These are phyloP conservation scores for Epichloe typhina DNA, from an alignment of 2,329 filamentous ascomycete species.

Conservation along the genomic window DNA sequence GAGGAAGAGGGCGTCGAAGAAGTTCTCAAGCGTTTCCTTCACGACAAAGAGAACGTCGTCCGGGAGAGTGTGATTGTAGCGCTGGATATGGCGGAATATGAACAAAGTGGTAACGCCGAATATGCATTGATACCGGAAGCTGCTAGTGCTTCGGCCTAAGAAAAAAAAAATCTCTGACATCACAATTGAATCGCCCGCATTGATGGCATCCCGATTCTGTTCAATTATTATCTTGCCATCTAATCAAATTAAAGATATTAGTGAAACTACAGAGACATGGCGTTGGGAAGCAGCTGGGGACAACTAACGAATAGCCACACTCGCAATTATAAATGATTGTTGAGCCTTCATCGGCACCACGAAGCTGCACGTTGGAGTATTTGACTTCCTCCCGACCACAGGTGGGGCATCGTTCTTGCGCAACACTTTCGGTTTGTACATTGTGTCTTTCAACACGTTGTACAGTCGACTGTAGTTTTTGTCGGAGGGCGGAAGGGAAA, in stretches of 20 bases:
- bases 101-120: conserved; percentile 76
- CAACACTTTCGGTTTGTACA: conserved; percentile 57
- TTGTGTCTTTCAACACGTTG: conserved; percentile 70
- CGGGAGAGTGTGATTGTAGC: conserved; percentile 91
- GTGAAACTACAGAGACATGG: conserved; percentile 4
- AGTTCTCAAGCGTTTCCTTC: conserved; percentile 65
- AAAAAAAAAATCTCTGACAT: conserved; percentile 8
- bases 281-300: neutral
- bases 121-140: conserved; percentile 79
- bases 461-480: conserved; percentile 71
- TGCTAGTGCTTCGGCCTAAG: conserved; percentile 27
- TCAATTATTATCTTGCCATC: conserved; percentile 49
- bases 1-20: conserved; percentile 90
- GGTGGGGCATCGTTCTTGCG: conserved; percentile 58
- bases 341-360: conserved; percentile 87
- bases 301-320: conserved; percentile 66
- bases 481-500: conserved; percentile 79
- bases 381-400: conserved; percentile 74
- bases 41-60: conserved; percentile 87
- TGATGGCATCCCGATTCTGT: neutral
- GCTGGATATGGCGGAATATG: conserved; percentile 94
- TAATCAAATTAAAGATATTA: conserved; percentile 7
- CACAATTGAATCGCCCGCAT: conserved; percentile 2
- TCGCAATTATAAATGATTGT: conserved; percentile 86
- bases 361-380: conserved; percentile 73